Base-by-base conservation (phyloP, 805 yeast genomes). In the Ogataea wickerhamii region DNA sequence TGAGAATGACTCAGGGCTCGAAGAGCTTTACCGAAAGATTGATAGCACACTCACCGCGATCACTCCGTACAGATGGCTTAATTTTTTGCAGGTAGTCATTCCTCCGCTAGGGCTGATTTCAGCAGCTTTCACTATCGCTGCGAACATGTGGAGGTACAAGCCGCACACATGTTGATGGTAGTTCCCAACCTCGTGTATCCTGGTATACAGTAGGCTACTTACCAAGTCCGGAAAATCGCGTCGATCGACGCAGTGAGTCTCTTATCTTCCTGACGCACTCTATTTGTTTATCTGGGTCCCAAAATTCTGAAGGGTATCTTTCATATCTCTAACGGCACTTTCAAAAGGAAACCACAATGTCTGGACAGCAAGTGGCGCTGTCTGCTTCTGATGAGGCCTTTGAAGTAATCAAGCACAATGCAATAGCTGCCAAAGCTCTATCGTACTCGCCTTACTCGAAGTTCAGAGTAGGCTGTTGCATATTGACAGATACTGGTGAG, bases 401-500 rank as follows among this genome's bases (percentile, higher is more conserved):
- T 11, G 29, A 8, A 26, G 17, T 8, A 14, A 11, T 26, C 7
- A 26, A 13, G 29, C 16, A 26, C 7, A 10, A 14, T 11, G 13
- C 53, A 6, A 25, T 57, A 6, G 47, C 46, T 17, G 53, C 52
- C 3, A 51, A 47, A 34, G 27, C 63, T n/a, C 48, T 64, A 20
- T 70, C 85, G 2, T 82, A 83, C 56, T 68, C 80, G 22, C 89
- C 89, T 3, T 84, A 83, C 60, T 83, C 89, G 24, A 76, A 79
- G 31, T 83, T 83, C 60, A 59, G 87, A 35, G 98, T 91, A 2
- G 98, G 98, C 0, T 86, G 95, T 37, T 75, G 81, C 3, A 51
- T 91, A 2, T 53, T 86, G 18, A 69, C 87, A 1, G 58, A 55
- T 0, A 55, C 65, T 6, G 83, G 76, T 2, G 63, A 64, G 14